phyloP scores from a whole-genome alignment of 176 grass and related monocot genomes.

The Calamus simplicifolius region DNA sequence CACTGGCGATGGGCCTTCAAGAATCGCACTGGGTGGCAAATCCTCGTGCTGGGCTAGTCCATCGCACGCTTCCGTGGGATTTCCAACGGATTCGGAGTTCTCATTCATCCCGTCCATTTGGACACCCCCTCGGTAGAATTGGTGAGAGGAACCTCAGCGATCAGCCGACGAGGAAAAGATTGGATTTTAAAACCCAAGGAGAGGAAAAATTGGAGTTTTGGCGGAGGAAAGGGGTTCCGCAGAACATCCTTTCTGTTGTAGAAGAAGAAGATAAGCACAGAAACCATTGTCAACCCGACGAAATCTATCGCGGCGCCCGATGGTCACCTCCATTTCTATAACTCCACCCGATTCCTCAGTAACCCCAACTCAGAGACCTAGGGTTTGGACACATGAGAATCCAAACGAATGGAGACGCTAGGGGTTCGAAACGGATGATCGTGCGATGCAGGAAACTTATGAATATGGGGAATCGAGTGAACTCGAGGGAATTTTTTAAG shows the following conservation, averaged over 20 bases:
- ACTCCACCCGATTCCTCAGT: too few relatives aligned
- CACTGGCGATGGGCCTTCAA: slow-evolving; percentile 59
- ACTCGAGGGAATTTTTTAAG: too few relatives aligned
- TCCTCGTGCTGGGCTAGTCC: slow-evolving; percentile 50
- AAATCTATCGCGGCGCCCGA: neutral
- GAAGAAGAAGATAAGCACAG: slow-evolving; percentile 47
- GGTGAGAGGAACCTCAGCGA: slow-evolving; percentile 39
- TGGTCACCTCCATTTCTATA: neutral
- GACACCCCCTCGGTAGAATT: slow-evolving; percentile 20
- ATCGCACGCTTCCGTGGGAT: slow-evolving; percentile 51
- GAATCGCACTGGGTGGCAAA: slow-evolving; percentile 68
- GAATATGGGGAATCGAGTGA: too few relatives aligned
- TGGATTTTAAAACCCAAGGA: slow-evolving; percentile 12
- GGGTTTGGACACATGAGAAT: neutral
- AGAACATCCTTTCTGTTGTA: slow-evolving; percentile 39
- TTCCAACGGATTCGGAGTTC: slow-evolving; percentile 18
- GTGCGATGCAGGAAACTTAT: too few relatives aligned
- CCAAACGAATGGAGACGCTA: neutral
- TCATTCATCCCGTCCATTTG: slow-evolving; percentile 16
- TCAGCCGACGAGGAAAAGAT: slow-evolving; percentile 28
- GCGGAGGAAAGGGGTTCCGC: slow-evolving; percentile 8
- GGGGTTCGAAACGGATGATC: too few relatives aligned
- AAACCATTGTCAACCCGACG: slow-evolving; percentile 26
- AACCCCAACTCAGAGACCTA: neutral
- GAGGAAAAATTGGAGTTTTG: neutral